Evolutionary conservation across 768 basidiomycete species (phyloP).

Genomic region (Mycena polygramma): DNA sequence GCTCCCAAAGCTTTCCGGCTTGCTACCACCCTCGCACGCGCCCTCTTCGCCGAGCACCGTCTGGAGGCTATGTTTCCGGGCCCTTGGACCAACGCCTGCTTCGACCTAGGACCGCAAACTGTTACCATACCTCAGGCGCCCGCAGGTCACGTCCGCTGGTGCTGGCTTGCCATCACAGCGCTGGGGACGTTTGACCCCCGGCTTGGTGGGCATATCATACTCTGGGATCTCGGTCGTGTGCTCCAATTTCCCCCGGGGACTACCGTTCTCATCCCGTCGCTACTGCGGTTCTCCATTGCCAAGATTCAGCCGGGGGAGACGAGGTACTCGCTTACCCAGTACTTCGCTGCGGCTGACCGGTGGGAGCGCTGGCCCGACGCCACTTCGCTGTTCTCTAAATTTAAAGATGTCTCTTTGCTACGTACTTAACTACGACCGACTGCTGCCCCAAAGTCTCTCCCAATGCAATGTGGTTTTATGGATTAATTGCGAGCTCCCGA

Average conservation of each 20-base stretch:
- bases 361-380: neutral
- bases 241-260: neutral
- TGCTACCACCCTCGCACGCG: neutral
- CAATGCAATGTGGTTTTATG: too few relatives aligned
- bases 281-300: neutral
- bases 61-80: neutral
- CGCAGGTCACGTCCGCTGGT: neutral
- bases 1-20: neutral
- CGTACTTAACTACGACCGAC: too few relatives aligned
- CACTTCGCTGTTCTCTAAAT: neutral
- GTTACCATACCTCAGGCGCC: neutral
- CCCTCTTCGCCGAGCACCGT: too few relatives aligned
- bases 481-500: too few relatives aligned
- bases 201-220: neutral
- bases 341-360: neutral
- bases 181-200: neutral
- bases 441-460: too few relatives aligned
- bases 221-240: neutral
- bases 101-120: neutral
- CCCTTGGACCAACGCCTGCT: neutral
- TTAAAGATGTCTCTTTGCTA: too few relatives aligned
- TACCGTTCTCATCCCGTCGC: neutral
- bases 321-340: neutral
- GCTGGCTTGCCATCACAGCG: neutral
- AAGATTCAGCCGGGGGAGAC: neutral